Percentiles rank a stretch among this genome's conserved stretches.
These are phyloP conservation scores for Pochonia chlamydosporia DNA, from an alignment of 2,329 filamentous ascomycete species.

Conservation along the genomic window DNA sequence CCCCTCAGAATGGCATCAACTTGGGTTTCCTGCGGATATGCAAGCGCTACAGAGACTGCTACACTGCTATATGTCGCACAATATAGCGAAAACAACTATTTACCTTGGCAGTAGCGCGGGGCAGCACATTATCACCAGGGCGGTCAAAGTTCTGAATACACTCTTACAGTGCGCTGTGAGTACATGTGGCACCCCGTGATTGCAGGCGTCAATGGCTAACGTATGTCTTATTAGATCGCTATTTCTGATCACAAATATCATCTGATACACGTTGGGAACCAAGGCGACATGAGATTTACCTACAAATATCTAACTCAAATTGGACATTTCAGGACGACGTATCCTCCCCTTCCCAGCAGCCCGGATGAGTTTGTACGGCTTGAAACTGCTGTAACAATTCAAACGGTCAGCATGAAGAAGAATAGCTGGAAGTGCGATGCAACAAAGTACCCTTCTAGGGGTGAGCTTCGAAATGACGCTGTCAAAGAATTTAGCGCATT, in stretches of 20 bases:
- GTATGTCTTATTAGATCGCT: neutral
- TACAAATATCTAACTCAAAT: constrained; percentile 22
- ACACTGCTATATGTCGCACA: constrained; percentile 20
- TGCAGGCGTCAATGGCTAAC: neutral
- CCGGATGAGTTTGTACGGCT: constrained; percentile 3
- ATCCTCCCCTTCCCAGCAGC: constrained; percentile 1
- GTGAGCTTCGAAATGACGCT: neutral
- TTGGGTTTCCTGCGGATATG: neutral
- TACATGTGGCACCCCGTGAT: too few relatives aligned
- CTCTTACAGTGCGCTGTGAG: constrained; percentile 12
- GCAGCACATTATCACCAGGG: neutral
- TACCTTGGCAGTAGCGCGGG: constrained; percentile 20
- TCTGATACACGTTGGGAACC: constrained; percentile 16
- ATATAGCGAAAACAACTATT: constrained; percentile 18
- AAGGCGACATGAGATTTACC: constrained; percentile 8
- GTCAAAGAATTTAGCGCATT: neutral
- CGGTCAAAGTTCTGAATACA: constrained; percentile 12
- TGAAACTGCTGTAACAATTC: constrained; percentile 8
- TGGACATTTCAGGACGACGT: constrained; percentile 20
- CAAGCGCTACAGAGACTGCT: constrained; percentile 10
- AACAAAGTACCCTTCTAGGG: neutral
- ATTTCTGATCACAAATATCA: constrained; percentile 12
- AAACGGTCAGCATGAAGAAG: neutral
- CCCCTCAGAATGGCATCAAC: neutral
- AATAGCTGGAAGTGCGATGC: neutral